Evolutionary conservation across 306 rosid genomes (phyloP).

Genomic region (Begonia masoniana): DNA sequence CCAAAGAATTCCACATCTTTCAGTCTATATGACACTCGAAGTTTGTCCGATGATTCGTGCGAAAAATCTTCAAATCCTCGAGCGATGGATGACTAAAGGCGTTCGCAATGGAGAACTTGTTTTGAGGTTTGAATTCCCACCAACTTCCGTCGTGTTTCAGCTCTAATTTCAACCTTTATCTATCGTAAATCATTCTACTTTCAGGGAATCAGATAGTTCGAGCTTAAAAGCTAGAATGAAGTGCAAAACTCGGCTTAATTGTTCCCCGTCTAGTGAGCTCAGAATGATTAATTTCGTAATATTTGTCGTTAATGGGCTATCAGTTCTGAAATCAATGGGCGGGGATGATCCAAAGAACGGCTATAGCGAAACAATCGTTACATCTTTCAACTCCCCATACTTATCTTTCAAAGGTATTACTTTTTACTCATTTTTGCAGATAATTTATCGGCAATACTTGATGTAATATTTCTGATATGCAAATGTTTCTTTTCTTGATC

Average conservation of each 20-base stretch:
- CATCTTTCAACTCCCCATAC: slow-evolving; percentile 50
- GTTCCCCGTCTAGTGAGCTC: slow-evolving; percentile 22
- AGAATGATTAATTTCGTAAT: slow-evolving; percentile 60
- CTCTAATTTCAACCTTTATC: slow-evolving; percentile 5
- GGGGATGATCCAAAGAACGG: slow-evolving; percentile 18
- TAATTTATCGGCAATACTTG: no score
- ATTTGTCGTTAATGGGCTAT: slow-evolving; percentile 52
- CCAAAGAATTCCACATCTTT: slow-evolving; percentile 51
- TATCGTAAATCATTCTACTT: no score
- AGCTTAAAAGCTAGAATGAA: slow-evolving; percentile 32
- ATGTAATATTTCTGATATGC: background rate
- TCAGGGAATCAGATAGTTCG: slow-evolving; percentile 45
- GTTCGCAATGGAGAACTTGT: slow-evolving; percentile 58
- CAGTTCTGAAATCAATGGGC: slow-evolving; percentile 48
- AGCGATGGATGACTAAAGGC: slow-evolving; percentile 71
- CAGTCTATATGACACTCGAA: slow-evolving; percentile 71
- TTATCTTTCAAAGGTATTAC: slow-evolving; percentile 56
- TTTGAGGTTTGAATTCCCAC: slow-evolving; percentile 35
- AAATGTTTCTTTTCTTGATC: no score
- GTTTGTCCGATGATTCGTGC: slow-evolving; percentile 36
- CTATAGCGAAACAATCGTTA: slow-evolving; percentile 27
- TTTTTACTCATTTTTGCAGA: no score
- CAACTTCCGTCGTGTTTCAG: no score
- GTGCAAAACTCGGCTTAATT: slow-evolving; percentile 28
- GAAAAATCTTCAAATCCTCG: slow-evolving; percentile 34